Evolutionary conservation across 2,329 filamentous ascomycete species (phyloP).

Genomic region (Xylaria multiplex): DNA sequence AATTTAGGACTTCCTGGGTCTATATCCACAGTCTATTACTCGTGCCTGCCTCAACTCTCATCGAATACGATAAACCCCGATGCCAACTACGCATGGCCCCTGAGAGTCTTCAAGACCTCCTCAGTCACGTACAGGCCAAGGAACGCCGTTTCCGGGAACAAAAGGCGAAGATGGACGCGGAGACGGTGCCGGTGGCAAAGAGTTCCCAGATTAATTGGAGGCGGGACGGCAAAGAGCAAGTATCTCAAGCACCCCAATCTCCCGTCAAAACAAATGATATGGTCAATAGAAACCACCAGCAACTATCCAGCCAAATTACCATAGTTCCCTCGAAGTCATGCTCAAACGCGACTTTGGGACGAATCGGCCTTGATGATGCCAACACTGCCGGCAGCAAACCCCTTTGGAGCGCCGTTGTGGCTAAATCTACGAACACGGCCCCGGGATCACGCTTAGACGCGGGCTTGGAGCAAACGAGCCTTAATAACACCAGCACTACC

Average conservation of each 20-base stretch:
- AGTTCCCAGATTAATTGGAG: not conserved
- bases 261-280: not conserved
- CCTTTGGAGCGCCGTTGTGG: not conserved
- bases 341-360: not conserved
- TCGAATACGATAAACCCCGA: conserved; percentile 21
- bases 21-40: conserved; percentile 31
- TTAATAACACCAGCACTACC: not conserved
- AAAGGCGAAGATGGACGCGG: not conserved
- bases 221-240: conserved; percentile 1
- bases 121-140: conserved; percentile 17
- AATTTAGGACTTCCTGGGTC: conserved; percentile 35
- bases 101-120: conserved; percentile 25
- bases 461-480: not conserved
- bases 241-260: not conserved
- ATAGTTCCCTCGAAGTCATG: not conserved
- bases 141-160: not conserved
- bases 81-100: conserved; percentile 21
- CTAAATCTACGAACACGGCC: not conserved
- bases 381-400: not conserved
- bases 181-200: not conserved
- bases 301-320: not conserved
- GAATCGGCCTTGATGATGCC: not conserved
- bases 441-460: not conserved
- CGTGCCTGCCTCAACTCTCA: conserved; percentile 42
- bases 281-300: not conserved